Evolutionary conservation across 192 early-diverging fungal species (phyloP).

Genomic region (Funneliformis mosseae): DNA sequence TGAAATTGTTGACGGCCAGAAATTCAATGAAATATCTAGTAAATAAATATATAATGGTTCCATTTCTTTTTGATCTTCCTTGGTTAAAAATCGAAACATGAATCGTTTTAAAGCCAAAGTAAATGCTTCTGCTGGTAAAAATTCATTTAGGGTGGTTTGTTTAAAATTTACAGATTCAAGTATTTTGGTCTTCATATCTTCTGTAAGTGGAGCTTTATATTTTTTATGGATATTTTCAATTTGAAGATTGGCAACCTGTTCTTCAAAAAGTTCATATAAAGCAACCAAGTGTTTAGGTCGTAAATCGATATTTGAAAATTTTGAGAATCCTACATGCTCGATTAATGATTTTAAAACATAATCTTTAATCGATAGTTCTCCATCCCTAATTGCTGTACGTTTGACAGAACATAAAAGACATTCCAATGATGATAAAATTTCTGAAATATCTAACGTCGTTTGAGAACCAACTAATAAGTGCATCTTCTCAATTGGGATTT

Average conservation of each 20-base stretch:
- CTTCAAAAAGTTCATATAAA: slow-evolving; percentile 33
- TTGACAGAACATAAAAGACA: slow-evolving; percentile 34
- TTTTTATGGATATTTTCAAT: slow-evolving; percentile 22
- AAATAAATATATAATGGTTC: background rate
- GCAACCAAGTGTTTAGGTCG: slow-evolving; percentile 20
- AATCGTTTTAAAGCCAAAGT: slow-evolving; percentile 12
- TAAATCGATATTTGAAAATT: slow-evolving; percentile 3
- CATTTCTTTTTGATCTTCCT: background rate
- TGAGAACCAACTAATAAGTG: background rate
- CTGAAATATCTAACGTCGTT: background rate
- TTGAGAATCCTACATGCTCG: background rate
- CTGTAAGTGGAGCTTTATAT: slow-evolving; percentile 13
- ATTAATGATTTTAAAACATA: slow-evolving; percentile 2
- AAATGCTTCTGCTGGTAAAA: background rate
- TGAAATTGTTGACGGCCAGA: background rate
- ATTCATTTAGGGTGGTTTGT: background rate
- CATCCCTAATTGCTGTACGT: slow-evolving; percentile 10
- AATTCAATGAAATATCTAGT: background rate
- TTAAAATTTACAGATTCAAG: background rate
- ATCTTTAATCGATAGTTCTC: slow-evolving; percentile 14
- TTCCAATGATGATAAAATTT: slow-evolving; percentile 31
- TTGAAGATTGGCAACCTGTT: slow-evolving; percentile 11
- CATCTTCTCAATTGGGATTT: slow-evolving; percentile 4
- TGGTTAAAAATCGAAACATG: background rate
- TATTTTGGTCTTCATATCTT: background rate